Conservation (phyloP, 176 grass and related monocot genomes). For the Bromus sterilis region DNA sequence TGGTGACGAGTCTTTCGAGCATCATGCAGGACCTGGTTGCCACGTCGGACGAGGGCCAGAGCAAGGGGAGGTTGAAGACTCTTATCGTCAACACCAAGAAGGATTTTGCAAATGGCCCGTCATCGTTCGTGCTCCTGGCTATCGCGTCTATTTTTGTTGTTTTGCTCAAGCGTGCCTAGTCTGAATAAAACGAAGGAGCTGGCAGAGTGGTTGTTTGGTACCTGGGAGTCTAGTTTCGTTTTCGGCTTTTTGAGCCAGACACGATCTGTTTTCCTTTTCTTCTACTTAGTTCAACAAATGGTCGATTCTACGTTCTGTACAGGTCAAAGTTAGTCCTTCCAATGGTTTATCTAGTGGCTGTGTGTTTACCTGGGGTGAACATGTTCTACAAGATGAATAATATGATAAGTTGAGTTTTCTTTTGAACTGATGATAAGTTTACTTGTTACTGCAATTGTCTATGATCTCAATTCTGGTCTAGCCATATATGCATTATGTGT, state of each 20-base stretch:
- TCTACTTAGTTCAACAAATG: not conserved
- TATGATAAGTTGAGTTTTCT: not conserved
- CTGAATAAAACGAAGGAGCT: not conserved
- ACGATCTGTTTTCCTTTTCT: not conserved
- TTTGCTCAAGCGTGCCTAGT: constrained; percentile 43
- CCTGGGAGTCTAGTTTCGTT: not conserved
- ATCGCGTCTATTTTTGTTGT: constrained; percentile 52
- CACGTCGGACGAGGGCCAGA: constrained; percentile 14
- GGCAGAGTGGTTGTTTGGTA: not conserved
- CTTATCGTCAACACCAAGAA: constrained; percentile 20
- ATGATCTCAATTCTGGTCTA: not conserved
- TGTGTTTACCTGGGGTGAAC: not conserved
- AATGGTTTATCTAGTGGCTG: not conserved
- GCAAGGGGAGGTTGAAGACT: constrained; percentile 36
- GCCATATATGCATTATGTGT: not conserved
- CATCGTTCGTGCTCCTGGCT: constrained; percentile 40
- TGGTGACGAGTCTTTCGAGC: constrained; percentile 49
- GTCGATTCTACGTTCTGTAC: not conserved
- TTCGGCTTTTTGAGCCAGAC: not conserved
- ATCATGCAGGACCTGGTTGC: constrained; percentile 49
- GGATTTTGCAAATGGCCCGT: constrained; percentile 18
- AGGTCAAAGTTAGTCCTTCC: not conserved
- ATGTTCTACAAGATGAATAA: not conserved
- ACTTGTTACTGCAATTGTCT: not conserved
- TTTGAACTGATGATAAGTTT: not conserved